Conservation (phyloP, 1,139 yeast species). For the Scheffersomyces titani region DNA sequence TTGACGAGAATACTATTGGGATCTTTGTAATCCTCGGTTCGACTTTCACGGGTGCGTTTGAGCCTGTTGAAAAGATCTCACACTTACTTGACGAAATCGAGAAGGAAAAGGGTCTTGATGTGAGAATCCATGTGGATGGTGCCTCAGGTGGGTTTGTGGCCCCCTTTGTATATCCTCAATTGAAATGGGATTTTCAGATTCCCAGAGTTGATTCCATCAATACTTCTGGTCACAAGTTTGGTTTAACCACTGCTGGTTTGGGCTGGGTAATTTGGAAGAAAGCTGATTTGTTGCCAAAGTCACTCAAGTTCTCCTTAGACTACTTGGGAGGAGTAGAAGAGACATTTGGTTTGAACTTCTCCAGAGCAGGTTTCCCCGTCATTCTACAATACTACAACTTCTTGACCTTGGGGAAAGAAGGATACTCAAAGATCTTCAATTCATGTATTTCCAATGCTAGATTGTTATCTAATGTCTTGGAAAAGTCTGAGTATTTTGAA, state of each 20-base stretch:
- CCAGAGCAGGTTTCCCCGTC: conserved; percentile 91
- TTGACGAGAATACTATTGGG: conserved; percentile 93
- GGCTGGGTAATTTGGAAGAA: conserved; percentile 93
- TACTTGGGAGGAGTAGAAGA: conserved; percentile 91
- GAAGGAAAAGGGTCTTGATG: conserved; percentile 61
- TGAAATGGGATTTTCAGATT: conserved; percentile 80
- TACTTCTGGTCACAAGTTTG: conserved; percentile 94
- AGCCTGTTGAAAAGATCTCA: conserved; percentile 65
- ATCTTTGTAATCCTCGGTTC: conserved; percentile 87
- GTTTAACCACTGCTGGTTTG: conserved; percentile 84
- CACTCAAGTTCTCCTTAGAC: conserved; percentile 73
- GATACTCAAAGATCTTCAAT: conserved; percentile 65
- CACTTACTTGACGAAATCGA: conserved; percentile 67
- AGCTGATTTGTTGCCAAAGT: conserved; percentile 61
- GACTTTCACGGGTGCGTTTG: conserved; percentile 92
- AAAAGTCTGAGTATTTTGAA: conserved; percentile 65
- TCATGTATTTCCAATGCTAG: conserved; percentile 71
- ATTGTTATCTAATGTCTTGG: conserved; percentile 63
- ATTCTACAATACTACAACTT: conserved; percentile 85
- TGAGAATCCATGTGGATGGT: conserved; percentile 91
- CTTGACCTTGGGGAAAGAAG: conserved; percentile 67
- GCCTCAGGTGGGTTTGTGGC: conserved; percentile 91
- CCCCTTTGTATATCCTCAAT: conserved; percentile 75
- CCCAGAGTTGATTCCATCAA: conserved; percentile 82
- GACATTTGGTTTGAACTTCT: conserved; percentile 82